Evolutionary conservation across 2,329 filamentous ascomycete species (phyloP).

Genomic region (Verticillium nonalfalfae): DNA sequence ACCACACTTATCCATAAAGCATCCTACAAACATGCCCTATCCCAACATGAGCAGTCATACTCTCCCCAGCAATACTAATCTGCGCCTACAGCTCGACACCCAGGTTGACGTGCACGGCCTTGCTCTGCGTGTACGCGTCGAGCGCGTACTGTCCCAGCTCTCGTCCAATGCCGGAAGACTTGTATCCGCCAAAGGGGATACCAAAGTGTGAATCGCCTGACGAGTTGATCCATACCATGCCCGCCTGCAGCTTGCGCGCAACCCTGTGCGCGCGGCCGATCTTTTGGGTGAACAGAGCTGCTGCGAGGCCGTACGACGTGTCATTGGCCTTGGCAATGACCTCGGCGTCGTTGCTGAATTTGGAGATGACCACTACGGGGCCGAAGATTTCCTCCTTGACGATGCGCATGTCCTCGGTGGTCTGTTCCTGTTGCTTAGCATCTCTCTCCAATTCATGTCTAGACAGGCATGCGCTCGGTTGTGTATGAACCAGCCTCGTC

Average conservation of each 20-base stretch:
- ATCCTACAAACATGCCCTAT: too few species aligned
- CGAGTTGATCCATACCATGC: constrained; percentile 33
- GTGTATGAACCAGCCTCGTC: neutral
- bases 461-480: neutral
- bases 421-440: neutral
- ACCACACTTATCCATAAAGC: too few species aligned
- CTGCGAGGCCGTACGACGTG: constrained; percentile 46
- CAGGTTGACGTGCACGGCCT: constrained; percentile 1
- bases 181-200: constrained; percentile 20
- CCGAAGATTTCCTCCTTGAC: constrained; percentile 23
- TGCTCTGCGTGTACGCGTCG: constrained; percentile 1
- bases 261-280: constrained; percentile 30
- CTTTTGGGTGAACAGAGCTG: constrained; percentile 49
- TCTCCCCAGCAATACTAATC: too few species aligned
- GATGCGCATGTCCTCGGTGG: constrained; percentile 17
- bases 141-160: constrained; percentile 1
- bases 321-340: constrained; percentile 24
- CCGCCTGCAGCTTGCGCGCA: constrained; percentile 45
- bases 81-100: neutral
- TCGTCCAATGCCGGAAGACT: constrained; percentile 6
- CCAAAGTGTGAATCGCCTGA: constrained; percentile 14
- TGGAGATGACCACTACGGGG: constrained; percentile 18
- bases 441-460: too few species aligned
- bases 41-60: too few species aligned
- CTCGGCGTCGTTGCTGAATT: constrained; percentile 17